Base-by-base conservation (phyloP, 139 green algal genomes). In the Ettlia oleoabundans region DNA sequence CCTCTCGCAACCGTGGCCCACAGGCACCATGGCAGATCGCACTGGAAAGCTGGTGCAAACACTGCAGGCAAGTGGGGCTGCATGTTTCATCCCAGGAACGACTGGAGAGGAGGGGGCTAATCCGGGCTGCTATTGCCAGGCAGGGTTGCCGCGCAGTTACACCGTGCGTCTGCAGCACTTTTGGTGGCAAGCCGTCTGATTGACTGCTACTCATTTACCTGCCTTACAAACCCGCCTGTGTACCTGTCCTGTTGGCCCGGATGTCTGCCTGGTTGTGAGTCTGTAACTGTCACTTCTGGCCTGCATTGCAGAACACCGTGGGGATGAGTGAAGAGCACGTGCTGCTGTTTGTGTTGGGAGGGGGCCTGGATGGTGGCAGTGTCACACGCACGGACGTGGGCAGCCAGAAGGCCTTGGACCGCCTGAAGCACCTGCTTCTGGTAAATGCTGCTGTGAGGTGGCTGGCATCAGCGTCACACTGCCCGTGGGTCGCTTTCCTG, bases 381-480 rank as follows among this genome's bases (percentile, higher is more conserved):
- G 28, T 65, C 55, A 22, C 35, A 8, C 73, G 53, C 53, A 55
- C 47, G 26, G 37, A 52, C 35, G 35, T 33, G 9, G 53, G 43
- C 1, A 51, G 67, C 19, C 9, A 38, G 19, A 30, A 26, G 2
- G 52, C 53, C 24, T 37, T 28, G 0, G 26, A 28, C 7, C 73
- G 73, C 24, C 73, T 80, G 18, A 80, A 80, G 53, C 73, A 65
- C 30, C 73, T 80, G 35, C 73, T 80, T 35, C 26, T 80, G 35
- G 73, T 80, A 35, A 30, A n/a, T n/a, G n/a, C n/a, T n/a, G n/a
- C n/a, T n/a, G n/a, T n/a, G n/a, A n/a, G n/a, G n/a, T n/a, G n/a
- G n/a, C n/a, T n/a, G n/a, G n/a, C n/a, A n/a, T n/a, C n/a, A n/a
- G n/a, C n/a, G n/a, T n/a, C n/a, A n/a, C n/a, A n/a, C n/a, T n/a